phyloP scores from a whole-genome alignment of 768 basidiomycete genomes.

The Tylopilus balloui region DNA sequence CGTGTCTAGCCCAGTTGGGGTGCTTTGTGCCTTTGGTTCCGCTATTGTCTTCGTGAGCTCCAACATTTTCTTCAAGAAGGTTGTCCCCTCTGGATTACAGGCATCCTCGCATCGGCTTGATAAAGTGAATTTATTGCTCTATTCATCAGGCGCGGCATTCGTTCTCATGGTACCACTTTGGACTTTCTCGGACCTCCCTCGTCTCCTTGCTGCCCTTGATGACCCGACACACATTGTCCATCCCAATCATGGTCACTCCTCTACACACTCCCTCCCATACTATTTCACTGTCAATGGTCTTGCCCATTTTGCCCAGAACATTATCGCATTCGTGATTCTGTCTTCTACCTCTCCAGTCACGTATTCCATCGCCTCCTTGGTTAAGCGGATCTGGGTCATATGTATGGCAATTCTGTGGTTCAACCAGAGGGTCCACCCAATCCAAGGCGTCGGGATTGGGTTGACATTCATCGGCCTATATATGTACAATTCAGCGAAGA shows the following conservation, averaged over 20 bases:
- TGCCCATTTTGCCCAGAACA: constrained; percentile 95
- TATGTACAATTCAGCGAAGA: constrained; percentile 94
- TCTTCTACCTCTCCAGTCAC: constrained; percentile 96
- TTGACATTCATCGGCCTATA: constrained; percentile 88
- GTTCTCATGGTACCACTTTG: constrained; percentile 95
- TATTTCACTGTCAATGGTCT: constrained; percentile 93
- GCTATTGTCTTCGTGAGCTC: constrained; percentile 96
- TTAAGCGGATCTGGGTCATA: constrained; percentile 97
- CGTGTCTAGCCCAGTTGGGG: constrained; percentile 76
- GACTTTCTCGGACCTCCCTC: constrained; percentile 81
- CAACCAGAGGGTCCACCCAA: constrained; percentile 73
- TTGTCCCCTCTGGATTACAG: constrained; percentile 68
- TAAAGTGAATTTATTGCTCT: constrained; percentile 93
- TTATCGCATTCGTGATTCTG: constrained; percentile 95
- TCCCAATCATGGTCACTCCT: constrained; percentile 41
- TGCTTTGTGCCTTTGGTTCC: constrained; percentile 96
- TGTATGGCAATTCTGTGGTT: constrained; percentile 98
- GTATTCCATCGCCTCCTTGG: constrained; percentile 95
- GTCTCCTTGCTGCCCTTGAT: constrained; percentile 47
- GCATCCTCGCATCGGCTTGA: constrained; percentile 74
- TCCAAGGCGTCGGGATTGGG: constrained; percentile 87
- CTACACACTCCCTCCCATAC: constrained; percentile 63
- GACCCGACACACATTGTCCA: constrained; percentile 42
- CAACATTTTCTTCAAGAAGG: constrained; percentile 99
- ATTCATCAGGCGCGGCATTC: constrained; percentile 93